Evolutionary conservation across 352 stramenopile species (phyloP), one percentile per base, ranked within the genome.

Genomic region (Pythium chondricola): DNA sequence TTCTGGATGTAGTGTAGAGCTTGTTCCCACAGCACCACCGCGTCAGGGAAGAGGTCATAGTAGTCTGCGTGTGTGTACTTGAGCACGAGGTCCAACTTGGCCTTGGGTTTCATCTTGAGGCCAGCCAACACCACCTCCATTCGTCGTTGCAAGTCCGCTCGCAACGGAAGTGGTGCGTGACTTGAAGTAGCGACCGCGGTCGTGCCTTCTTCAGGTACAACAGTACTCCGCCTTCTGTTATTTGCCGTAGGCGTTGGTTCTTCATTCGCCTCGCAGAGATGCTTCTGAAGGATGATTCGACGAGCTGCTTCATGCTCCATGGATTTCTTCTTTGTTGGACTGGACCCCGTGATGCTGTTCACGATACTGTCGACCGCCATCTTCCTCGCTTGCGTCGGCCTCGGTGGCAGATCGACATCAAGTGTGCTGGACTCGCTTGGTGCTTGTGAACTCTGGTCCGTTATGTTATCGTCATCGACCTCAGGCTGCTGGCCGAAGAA

Each of bases 41-140:
- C 78, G 16, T 68, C 60, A 22, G 71, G 51, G 31, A 89, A 85
- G 18, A 62, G 62, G n/a, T 83, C 63, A 59, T 76, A 86, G 41
- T 74, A 44, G 25, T 78, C 68, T 0, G 46, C 58, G 10, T 83
- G 67, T 1, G 77, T 88, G 41, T 88, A 88, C 58, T 86, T 88
- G 8, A 88, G 65, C n/a, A 88, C 74, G n/a, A 86, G 52, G 14
- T 76, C 65, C 4, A 85, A 54, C 22, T 89, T 89, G 2, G 54
- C 35, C 41, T 83, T 79, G 4, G 77, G 62, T 4, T 65, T 67
- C 46, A 88, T 55, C 25, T 61, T 55, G 8, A 89, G 55, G 2
- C 51, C 54, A 6, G 57, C 66, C 9, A 89, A 44, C 14, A 83
- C 72, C 0, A 43, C 51, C 45, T 85, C 75, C 70, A 89, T 83